These are phyloP conservation scores for Copromyces sp. DNA, from an alignment of 495 filamentous ascomycete species.

Conservation along the genomic window DNA sequence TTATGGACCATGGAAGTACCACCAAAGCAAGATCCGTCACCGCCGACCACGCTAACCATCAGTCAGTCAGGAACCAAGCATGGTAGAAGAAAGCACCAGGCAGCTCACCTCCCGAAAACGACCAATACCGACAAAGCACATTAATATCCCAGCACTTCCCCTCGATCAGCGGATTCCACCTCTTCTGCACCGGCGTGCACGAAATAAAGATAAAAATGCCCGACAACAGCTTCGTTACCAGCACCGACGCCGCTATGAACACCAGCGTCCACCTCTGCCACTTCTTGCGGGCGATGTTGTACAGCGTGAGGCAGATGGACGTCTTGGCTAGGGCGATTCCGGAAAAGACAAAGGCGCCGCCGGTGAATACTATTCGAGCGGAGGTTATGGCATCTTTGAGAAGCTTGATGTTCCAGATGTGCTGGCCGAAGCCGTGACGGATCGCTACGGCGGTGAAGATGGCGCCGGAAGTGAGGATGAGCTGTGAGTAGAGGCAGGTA, in stretches of 20 bases:
- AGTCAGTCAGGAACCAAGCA: neutral
- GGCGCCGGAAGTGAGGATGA: neutral
- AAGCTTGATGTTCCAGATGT: neutral
- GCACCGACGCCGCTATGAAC: neutral
- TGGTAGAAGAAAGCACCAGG: neutral
- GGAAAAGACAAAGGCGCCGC: neutral
- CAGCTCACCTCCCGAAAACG: neutral
- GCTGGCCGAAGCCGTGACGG: neutral
- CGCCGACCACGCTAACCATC: conserved; percentile 3
- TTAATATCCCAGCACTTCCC: neutral
- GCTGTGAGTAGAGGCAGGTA: neutral
- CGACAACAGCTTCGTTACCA: neutral
- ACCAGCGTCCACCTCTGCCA: neutral
- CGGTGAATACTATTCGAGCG: neutral
- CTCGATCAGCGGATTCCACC: neutral
- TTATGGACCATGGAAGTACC: conserved; percentile 18
- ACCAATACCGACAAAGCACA: neutral
- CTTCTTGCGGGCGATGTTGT: neutral
- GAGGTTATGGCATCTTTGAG: neutral
- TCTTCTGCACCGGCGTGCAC: neutral
- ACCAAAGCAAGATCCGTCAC: conserved; percentile 4
- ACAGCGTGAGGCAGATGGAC: neutral
- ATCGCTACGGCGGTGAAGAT: neutral
- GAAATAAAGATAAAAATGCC: neutral
- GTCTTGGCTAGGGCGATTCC: neutral